Conservation (phyloP, 2,329 filamentous ascomycete genomes). For the Fonsecaea nubica region DNA sequence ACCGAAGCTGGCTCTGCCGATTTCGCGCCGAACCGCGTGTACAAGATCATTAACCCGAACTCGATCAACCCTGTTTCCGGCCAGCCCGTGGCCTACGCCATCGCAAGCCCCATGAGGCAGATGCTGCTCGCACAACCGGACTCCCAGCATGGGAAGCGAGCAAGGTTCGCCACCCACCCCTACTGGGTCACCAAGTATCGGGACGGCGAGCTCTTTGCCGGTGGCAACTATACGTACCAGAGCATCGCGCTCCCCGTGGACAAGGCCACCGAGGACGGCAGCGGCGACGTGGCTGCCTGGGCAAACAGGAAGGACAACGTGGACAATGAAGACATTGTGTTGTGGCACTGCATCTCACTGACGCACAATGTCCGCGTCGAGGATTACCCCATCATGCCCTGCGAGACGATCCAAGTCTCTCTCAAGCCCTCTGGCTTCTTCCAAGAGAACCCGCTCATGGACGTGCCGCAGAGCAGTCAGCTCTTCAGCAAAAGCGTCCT, state of each 20-base stretch:
- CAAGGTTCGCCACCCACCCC: conserved; percentile 63
- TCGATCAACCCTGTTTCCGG: conserved; percentile 61
- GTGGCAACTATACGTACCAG: conserved; percentile 63
- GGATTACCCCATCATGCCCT: conserved; percentile 53
- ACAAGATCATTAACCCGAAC: conserved; percentile 64
- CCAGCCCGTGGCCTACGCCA: not conserved
- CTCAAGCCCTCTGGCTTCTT: conserved; percentile 45
- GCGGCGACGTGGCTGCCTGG: conserved; percentile 41
- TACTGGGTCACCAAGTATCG: conserved; percentile 62
- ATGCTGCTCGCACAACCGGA: not conserved
- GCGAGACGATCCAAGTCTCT: conserved; percentile 40
- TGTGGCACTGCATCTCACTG: conserved; percentile 54
- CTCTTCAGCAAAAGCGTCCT: not conserved
- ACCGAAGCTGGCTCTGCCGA: conserved; percentile 55
- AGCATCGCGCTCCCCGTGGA: conserved; percentile 30
- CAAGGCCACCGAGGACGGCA: conserved; percentile 44
- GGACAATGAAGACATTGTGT: conserved; percentile 50
- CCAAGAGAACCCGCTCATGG: conserved; percentile 39
- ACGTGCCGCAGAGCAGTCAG: conserved; percentile 38
- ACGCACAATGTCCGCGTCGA: conserved; percentile 54
- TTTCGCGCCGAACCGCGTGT: conserved; percentile 59
- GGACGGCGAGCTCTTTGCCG: conserved; percentile 60
- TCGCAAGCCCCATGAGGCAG: not conserved
- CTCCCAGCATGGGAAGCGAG: conserved; percentile 56
- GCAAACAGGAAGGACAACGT: conserved; percentile 40